A percentile compares a stretch with the other conserved stretches of the same genome.
phyloP scores from a whole-genome alignment of 2,329 filamentous ascomycete species.

The Ceratocystiopsis brevicomis region DNA sequence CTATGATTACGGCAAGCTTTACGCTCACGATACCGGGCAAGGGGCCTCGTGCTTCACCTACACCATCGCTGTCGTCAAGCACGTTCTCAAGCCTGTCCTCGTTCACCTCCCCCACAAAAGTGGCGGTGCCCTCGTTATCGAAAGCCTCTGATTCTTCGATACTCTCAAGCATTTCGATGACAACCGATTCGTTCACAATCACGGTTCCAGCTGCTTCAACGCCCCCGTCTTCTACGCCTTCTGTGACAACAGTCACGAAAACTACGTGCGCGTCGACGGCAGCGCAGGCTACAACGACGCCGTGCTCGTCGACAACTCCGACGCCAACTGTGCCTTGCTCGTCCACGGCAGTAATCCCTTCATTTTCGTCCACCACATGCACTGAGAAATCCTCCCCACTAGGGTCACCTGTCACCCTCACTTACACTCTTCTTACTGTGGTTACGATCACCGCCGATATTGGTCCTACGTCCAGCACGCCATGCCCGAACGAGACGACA shows the following conservation, averaged over 20 bases:
- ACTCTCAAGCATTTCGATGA: too few species aligned
- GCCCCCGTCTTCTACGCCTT: too few species aligned
- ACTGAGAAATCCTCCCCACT: too few species aligned
- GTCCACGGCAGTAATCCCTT: neutral
- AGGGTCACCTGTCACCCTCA: slow-evolving; percentile 2
- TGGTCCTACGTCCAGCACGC: neutral
- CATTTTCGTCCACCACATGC: neutral
- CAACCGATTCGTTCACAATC: too few species aligned
- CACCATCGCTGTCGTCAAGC: too few species aligned
- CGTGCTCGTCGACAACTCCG: neutral
- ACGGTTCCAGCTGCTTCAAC: too few species aligned
- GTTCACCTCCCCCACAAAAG: neutral
- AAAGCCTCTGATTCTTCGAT: too few species aligned
- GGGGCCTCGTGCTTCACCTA: too few species aligned
- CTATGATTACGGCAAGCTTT: slow-evolving; percentile 10
- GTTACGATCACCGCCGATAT: slow-evolving; percentile 1
- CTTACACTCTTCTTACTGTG: slow-evolving; percentile 1
- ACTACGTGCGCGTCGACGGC: neutral
- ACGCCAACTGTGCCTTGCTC: neutral
- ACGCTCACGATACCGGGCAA: slow-evolving; percentile 3
- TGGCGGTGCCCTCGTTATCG: too few species aligned
- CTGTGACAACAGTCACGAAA: too few species aligned
- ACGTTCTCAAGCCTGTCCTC: neutral
- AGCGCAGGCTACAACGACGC: neutral
- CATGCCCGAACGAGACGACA: neutral